Conservation (phyloP, 257 asterid genomes). For the Lycium ferocissimum region DNA sequence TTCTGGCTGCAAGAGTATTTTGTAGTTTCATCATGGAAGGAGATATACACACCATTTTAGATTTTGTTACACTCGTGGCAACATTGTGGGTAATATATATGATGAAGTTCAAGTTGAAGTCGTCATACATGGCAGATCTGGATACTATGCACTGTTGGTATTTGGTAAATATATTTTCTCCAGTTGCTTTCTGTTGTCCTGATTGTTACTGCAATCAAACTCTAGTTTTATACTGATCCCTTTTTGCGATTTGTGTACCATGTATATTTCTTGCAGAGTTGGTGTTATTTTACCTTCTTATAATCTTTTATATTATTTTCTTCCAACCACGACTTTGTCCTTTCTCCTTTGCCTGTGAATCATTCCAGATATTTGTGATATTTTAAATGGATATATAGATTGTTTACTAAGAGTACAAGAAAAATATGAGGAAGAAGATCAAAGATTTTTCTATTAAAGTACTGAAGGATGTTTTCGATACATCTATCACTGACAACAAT, state of each 20-base stretch:
- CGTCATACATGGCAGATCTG: slow-evolving; percentile 67
- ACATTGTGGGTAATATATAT: slow-evolving; percentile 91
- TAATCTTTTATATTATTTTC: not conserved
- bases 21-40: slow-evolving; percentile 80
- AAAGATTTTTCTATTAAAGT: not conserved
- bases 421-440: slow-evolving; percentile 21
- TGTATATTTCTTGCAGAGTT: not conserved
- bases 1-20: slow-evolving; percentile 68
- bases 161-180: slow-evolving; percentile 56
- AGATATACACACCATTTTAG: slow-evolving; percentile 91
- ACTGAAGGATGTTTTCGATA: slow-evolving; percentile 1
- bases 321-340: not conserved
- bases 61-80: slow-evolving; percentile 74
- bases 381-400: not conserved
- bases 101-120: slow-evolving; percentile 77
- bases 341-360: slow-evolving; percentile 4
- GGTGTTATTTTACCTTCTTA: not conserved
- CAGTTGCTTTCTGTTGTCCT: not conserved
- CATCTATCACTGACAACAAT: not conserved
- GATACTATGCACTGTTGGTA: slow-evolving; percentile 69
- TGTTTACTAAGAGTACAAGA: slow-evolving; percentile 11
- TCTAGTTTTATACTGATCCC: not conserved
- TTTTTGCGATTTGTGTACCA: not conserved
- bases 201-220: not conserved
- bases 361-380: slow-evolving; percentile 9